Evolutionary conservation across 495 filamentous ascomycete species (phyloP), one percentile per base, ranked within the genome.

Genomic region (Aspergillus avenaceus): DNA sequence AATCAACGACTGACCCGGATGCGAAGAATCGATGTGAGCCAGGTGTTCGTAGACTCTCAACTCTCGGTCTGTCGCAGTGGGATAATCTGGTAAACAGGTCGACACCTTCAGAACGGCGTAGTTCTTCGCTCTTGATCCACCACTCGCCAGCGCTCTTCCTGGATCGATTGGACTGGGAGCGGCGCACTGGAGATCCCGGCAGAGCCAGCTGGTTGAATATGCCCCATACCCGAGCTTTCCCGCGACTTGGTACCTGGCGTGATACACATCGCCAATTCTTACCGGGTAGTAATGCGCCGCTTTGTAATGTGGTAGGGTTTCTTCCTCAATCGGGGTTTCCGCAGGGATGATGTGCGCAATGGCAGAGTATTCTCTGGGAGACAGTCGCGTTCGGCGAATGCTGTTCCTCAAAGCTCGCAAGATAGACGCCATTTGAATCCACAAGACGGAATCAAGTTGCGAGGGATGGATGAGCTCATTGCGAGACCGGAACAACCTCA

Each of bases 201-300:
- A 73, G 26, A 83, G 65, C 77, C 77, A 81, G 11, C 69, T 73
- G 5, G 78, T 82, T 19, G 78, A 82, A 37, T 64, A 69, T 7
- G 73, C 61, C 24, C 79, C 78, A 50, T 69, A 81, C 13, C 80
- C 79, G 28, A 81, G 67, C 58, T 83, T 82, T 5, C 69, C 70
- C 4, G 76, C 49, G 29, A 81, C 62, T 50, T 77, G 60, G 49
- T 82, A 82, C 28, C 67, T 69, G 41, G 64, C 60, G 28, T 67
- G 43, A 43, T 74, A 64, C 12, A 78, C 60, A 48, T 82, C 73
- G 23, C 75, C 75, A 45, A 80, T 75, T 41, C 61, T 60, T 21
- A 75, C 74, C 5, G 75, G 73, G 59, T 74, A 80, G 59, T 69
- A 82, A 37, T 70, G 64, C 24, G 58, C 56, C 5, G 65, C 52